Evolutionary conservation across 768 basidiomycete species (phyloP).

Genomic region (Xerocomellus dryophilus): DNA sequence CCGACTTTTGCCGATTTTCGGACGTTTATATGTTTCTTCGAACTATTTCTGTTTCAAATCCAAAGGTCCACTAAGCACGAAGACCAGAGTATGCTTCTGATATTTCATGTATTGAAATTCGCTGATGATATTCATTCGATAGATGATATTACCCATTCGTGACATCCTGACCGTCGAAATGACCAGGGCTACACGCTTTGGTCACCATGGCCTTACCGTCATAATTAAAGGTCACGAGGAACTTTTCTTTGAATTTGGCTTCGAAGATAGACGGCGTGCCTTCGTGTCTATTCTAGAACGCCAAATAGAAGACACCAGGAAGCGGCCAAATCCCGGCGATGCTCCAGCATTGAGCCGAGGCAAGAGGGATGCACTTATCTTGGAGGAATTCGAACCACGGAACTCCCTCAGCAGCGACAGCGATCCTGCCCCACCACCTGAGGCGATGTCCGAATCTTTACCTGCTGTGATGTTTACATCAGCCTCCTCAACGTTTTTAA

Average conservation of each 20-base stretch:
- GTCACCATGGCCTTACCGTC: constrained; percentile 84
- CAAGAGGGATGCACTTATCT: constrained; percentile 68
- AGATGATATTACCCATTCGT: constrained; percentile 94
- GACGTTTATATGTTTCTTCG: constrained; percentile 86
- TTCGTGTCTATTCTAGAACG: constrained; percentile 73
- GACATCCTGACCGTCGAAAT: constrained; percentile 85
- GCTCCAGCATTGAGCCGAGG: constrained; percentile 43
- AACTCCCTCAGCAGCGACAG: constrained; percentile 34
- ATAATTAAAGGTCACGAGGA: constrained; percentile 97
- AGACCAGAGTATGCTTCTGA: constrained; percentile 70
- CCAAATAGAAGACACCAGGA: constrained; percentile 73
- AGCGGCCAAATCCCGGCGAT: constrained; percentile 46
- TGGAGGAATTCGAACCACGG: constrained; percentile 79
- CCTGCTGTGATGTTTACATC: constrained; percentile 97
- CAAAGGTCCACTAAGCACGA: constrained; percentile 69
- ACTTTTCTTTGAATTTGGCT: constrained; percentile 91
- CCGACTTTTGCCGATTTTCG: constrained; percentile 84
- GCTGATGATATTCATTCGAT: constrained; percentile 5
- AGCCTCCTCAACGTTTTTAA: constrained; percentile 92
- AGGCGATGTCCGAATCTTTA: constrained; percentile 62
- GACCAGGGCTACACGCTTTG: constrained; percentile 84
- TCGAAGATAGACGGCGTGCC: constrained; percentile 73
- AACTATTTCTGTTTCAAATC: constrained; percentile 96
- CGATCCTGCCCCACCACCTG: constrained; percentile 47
- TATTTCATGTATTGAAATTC: not conserved